Percentiles rank a stretch among this genome's conserved stretches.
Conservation (phyloP, 1,284 basidiomycete species). For the Trametes hirsuta region DNA sequence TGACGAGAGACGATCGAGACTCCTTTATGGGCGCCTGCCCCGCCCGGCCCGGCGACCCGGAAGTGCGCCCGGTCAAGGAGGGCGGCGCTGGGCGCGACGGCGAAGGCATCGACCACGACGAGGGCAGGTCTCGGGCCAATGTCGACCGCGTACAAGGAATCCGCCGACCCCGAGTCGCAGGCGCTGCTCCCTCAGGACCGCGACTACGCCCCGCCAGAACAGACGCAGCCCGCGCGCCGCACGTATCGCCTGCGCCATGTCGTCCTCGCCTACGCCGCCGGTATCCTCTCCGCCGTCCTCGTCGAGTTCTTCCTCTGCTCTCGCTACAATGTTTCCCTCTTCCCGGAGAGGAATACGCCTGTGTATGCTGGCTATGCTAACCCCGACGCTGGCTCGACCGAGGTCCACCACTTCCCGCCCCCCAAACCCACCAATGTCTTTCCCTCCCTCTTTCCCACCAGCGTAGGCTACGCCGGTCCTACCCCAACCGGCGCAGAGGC, state of each 20-base stretch:
- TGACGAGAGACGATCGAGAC: background rate
- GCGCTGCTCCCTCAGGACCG: conserved; percentile 19
- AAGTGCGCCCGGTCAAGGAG: background rate
- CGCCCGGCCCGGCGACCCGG: background rate
- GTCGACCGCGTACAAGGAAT: conserved; percentile 21
- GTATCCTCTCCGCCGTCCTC: conserved; percentile 24
- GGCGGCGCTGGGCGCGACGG: background rate
- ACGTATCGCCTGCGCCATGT: conserved; percentile 20
- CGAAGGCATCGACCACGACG: conserved; percentile 4
- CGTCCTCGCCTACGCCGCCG: conserved; percentile 19
- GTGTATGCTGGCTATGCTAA: conserved; percentile 43
- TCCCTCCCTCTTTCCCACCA: conserved; percentile 71
- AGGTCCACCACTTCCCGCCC: conserved; percentile 72
- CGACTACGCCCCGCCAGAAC: background rate
- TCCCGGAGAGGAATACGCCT: background rate
- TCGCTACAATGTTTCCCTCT: conserved; percentile 9
- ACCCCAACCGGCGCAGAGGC: conserved; percentile 87
- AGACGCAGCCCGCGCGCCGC: background rate
- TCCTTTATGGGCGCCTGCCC: background rate
- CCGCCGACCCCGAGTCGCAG: conserved; percentile 20
- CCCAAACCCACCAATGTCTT: conserved; percentile 67
- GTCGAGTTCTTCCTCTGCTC: conserved; percentile 24
- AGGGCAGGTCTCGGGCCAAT: conserved; percentile 3
- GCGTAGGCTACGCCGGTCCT: conserved; percentile 80
- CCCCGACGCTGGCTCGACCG: conserved; percentile 71